These are phyloP conservation scores for Botrytis pseudocinerea DNA, from an alignment of 2,329 filamentous ascomycete species.

Conservation along the genomic window DNA sequence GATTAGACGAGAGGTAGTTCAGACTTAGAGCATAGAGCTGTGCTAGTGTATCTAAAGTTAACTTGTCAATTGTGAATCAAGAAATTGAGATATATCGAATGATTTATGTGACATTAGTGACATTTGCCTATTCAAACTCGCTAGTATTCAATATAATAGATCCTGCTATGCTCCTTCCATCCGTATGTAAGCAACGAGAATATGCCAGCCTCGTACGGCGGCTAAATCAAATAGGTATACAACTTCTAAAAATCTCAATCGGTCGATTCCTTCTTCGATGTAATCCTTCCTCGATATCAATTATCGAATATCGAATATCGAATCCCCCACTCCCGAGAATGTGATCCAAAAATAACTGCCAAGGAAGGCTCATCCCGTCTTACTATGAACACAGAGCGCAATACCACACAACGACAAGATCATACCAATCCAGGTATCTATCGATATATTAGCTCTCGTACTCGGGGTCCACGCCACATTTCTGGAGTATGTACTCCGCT, in stretches of 20 bases:
- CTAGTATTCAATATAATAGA: neutral
- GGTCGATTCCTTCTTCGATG: neutral
- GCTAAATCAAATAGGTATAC: neutral
- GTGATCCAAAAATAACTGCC: constrained; percentile 12
- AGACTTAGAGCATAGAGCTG: constrained; percentile 18
- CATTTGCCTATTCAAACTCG: neutral
- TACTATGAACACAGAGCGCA: constrained; percentile 76
- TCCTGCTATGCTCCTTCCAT: neutral
- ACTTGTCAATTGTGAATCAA: neutral
- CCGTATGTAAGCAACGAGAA: neutral
- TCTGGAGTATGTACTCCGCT: constrained; percentile 1
- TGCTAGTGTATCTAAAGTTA: constrained; percentile 9
- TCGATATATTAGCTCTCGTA: neutral
- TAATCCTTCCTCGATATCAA: neutral
- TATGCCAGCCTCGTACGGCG: neutral
- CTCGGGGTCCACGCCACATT: neutral
- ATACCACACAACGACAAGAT: constrained; percentile 76
- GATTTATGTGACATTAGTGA: neutral
- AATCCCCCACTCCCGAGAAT: neutral
- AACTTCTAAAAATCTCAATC: neutral
- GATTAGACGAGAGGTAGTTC: constrained; percentile 4
- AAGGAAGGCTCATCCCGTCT: constrained; percentile 38
- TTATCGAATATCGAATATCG: neutral
- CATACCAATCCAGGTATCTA: constrained; percentile 85
- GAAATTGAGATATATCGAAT: neutral